phyloP scores from a whole-genome alignment of 306 rosid genomes.

The Acacia acuminata region DNA sequence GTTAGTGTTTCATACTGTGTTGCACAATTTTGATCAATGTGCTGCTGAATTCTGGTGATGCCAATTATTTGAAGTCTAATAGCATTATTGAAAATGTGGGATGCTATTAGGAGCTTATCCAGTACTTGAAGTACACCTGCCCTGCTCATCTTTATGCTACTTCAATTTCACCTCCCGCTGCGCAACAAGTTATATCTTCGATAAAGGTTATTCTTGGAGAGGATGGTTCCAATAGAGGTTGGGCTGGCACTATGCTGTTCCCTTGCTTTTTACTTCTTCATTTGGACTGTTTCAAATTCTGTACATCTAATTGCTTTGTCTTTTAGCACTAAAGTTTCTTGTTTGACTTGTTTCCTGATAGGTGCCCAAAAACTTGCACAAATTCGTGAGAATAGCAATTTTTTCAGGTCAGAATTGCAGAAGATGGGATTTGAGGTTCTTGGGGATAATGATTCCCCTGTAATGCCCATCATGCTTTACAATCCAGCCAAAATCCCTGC shows the following conservation, averaged over 20 bases:
- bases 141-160: constrained; percentile 89
- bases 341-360: constrained; percentile 22
- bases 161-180: constrained; percentile 87
- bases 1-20: background rate
- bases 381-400: constrained; percentile 77
- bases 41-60: background rate
- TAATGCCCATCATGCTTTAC: constrained; percentile 88
- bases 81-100: background rate
- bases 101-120: constrained; percentile 58
- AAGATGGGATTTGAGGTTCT: constrained; percentile 81
- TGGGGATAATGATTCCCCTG: constrained; percentile 71
- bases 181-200: constrained; percentile 74
- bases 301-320: background rate
- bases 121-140: constrained; percentile 66
- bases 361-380: constrained; percentile 80
- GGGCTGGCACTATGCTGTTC: constrained; percentile 4
- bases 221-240: constrained; percentile 89
- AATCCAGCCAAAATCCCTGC: constrained; percentile 87
- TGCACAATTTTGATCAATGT: background rate
- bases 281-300: background rate
- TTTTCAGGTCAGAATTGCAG: constrained; percentile 79
- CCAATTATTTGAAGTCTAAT: background rate
- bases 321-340: constrained; percentile 14
- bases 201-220: constrained; percentile 77
- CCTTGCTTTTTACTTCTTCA: background rate